Base-by-base conservation (phyloP, 768 basidiomycete genomes). In the Trametes elegans region DNA sequence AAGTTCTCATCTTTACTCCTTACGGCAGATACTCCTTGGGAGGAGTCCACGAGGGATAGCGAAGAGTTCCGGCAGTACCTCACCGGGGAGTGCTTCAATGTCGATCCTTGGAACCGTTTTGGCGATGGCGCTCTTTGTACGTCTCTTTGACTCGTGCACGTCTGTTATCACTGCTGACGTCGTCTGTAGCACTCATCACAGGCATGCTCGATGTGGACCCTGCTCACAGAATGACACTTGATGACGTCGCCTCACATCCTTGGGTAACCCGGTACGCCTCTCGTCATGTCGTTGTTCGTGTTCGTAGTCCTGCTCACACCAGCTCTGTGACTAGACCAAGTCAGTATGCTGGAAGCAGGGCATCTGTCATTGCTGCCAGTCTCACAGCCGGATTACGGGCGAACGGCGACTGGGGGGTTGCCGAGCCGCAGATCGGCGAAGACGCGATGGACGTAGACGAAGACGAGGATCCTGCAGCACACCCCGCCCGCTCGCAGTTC, bases 21-120 rank as follows among this genome's bases (percentile, higher is more conserved):
- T 39, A 32, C 21, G 8, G 16, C 55, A 98, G 95, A 97, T 65
- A 98, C 97, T 0, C 97, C 97, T 2, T 98, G 97, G 97, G 97
- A 98, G 64, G 88, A 95, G 66, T 93, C 97, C 3, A 92, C 93
- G 0, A 62, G 68, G 1, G 74, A 76, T n/a, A 90, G 88, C 55
- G 81, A 83, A 1, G 97, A 98, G 69, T 99, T 82, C 63, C 67
- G 71, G n/a, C 80, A 81, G 8, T 99, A 90, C 67, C 64, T 88
- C 1, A 77, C 78, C 0, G 92, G 93, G 5, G 74, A 85, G 44
- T 81, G 95, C 51, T 85, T 91, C 61, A 68, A 78, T 5, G 82
- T 90, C 53, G 74, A 73, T 1, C 96, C 96, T 0, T 99, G 96
- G 96, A 81, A 75, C 47, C 73, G 82, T 8, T 79, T 98, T 42